A percentile compares a stretch with the other conserved stretches of the same genome.
Conservation (phyloP, 495 filamentous ascomycete species). For the Margaritispora aquatica region DNA sequence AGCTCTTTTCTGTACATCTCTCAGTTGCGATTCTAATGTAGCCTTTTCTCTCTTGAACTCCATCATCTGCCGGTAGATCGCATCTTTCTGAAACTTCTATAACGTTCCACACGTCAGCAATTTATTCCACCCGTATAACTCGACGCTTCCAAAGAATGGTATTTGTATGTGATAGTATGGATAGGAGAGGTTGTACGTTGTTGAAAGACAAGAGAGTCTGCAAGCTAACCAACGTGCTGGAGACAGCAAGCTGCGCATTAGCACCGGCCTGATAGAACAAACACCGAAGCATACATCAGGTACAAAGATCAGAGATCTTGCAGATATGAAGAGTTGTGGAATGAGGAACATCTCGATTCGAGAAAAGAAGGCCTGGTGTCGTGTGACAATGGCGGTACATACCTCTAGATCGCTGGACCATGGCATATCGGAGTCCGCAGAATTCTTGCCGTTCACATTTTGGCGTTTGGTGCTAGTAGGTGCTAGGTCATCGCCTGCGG, state of each 20-base stretch:
- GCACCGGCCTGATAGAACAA: constrained; percentile 34
- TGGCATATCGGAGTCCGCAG: constrained; percentile 71
- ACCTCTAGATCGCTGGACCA: constrained; percentile 89
- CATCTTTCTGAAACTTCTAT: constrained; percentile 95
- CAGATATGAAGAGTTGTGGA: constrained; percentile 5
- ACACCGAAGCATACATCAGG: constrained; percentile 20
- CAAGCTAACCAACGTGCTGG: constrained; percentile 31
- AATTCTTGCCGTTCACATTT: constrained; percentile 71
- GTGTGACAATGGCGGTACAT: constrained; percentile 33
- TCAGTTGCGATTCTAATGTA: constrained; percentile 67
- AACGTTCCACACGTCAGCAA: constrained; percentile 20
- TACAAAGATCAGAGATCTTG: constrained; percentile 18
- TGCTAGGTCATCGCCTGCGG: constrained; percentile 71
- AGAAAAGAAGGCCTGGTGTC: constrained; percentile 19
- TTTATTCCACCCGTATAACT: neutral
- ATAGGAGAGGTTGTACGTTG: constrained; percentile 12
- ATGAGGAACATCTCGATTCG: constrained; percentile 4
- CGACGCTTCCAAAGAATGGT: neutral
- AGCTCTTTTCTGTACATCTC: constrained; percentile 67
- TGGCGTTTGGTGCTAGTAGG: constrained; percentile 77
- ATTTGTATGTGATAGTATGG: constrained; percentile 9
- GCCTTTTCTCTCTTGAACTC: constrained; percentile 90
- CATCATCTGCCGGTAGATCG: constrained; percentile 93
- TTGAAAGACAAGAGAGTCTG: constrained; percentile 26
- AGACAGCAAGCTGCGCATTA: constrained; percentile 42